Evolutionary conservation across 306 rosid genomes (phyloP).

Genomic region (Crotalaria pallida): DNA sequence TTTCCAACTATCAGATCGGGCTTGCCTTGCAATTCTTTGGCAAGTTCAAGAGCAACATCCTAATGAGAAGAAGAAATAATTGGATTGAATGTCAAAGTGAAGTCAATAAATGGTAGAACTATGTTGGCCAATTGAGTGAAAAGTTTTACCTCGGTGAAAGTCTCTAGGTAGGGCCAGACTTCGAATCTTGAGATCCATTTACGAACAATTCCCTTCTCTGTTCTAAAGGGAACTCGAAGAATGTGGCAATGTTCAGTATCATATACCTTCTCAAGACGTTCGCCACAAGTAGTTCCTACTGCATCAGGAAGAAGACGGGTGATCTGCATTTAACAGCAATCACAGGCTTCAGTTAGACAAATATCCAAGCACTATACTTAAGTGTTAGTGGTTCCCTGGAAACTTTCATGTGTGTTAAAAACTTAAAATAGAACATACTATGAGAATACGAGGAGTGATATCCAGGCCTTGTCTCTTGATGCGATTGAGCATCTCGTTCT

Average conservation of each 20-base stretch:
- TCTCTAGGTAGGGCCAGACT: constrained; percentile 99
- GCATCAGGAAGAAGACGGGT: constrained; percentile 99
- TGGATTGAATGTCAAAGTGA: not conserved
- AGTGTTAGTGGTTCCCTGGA: not conserved
- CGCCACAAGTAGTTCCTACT: constrained; percentile 90
- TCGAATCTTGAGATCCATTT: constrained; percentile 98
- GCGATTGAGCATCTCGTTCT: constrained; percentile 83
- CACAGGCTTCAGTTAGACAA: constrained; percentile 11
- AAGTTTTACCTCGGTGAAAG: constrained; percentile 64
- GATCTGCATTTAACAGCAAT: constrained; percentile 48
- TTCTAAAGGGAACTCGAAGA: constrained; percentile 91
- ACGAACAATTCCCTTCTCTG: constrained; percentile 84
- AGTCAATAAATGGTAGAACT: not conserved
- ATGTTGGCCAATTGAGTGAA: not conserved
- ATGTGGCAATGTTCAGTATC: constrained; percentile 64
- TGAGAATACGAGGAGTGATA: constrained; percentile 86
- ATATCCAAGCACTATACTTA: not conserved
- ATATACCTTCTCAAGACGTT: constrained; percentile 76
- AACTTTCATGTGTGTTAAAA: no score
- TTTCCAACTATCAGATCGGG: constrained; percentile 97
- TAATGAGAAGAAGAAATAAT: constrained; percentile 20
- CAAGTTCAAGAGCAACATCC: constrained; percentile 86
- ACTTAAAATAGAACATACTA: constrained; percentile 45
- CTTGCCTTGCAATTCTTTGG: constrained; percentile 81
- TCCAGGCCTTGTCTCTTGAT: constrained; percentile 93